phyloP scores from a whole-genome alignment of 768 basidiomycete species.

The Phanerodontia chrysosporium region DNA sequence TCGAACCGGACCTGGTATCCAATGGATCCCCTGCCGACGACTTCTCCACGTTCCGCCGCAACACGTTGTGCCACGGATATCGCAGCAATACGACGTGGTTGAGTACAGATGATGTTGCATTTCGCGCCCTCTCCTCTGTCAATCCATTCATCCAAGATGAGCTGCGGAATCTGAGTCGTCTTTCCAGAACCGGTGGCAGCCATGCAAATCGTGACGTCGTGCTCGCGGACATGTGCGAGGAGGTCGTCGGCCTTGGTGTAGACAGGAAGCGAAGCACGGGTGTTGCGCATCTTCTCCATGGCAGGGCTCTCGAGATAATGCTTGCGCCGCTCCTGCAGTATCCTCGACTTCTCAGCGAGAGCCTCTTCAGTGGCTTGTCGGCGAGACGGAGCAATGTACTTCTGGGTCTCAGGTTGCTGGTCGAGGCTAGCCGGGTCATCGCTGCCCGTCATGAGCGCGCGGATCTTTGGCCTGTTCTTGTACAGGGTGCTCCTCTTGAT shows the following conservation, averaged over 20 bases:
- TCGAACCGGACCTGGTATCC: slow-evolving; percentile 96
- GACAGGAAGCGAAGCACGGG: slow-evolving; percentile 71
- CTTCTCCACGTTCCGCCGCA: slow-evolving; percentile 80
- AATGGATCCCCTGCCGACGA: slow-evolving; percentile 57
- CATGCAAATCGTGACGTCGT: slow-evolving; percentile 88
- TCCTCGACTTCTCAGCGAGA: slow-evolving; percentile 50
- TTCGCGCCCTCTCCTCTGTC: slow-evolving; percentile 70
- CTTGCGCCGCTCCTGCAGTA: slow-evolving; percentile 49
- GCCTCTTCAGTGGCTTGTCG: slow-evolving; percentile 26
- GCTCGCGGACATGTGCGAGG: slow-evolving; percentile 59
- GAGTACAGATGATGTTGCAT: slow-evolving; percentile 91
- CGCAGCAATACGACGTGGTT: slow-evolving; percentile 88
- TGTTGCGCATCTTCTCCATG: slow-evolving; percentile 61
- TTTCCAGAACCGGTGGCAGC: slow-evolving; percentile 91
- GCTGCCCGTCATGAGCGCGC: slow-evolving; percentile 2
- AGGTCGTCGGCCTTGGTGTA: slow-evolving; percentile 63
- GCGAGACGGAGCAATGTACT: slow-evolving; percentile 19
- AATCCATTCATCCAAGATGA: slow-evolving; percentile 84
- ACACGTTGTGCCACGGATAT: slow-evolving; percentile 90
- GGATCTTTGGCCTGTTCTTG: slow-evolving; percentile 50
- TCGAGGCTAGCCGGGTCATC: neutral
- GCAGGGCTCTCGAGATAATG: slow-evolving; percentile 57
- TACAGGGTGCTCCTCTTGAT: slow-evolving; percentile 63
- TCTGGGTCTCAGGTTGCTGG: slow-evolving; percentile 1
- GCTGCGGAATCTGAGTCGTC: slow-evolving; percentile 91